Conservation (phyloP, 163 green algal species). For the Chloromonas sp. region DNA sequence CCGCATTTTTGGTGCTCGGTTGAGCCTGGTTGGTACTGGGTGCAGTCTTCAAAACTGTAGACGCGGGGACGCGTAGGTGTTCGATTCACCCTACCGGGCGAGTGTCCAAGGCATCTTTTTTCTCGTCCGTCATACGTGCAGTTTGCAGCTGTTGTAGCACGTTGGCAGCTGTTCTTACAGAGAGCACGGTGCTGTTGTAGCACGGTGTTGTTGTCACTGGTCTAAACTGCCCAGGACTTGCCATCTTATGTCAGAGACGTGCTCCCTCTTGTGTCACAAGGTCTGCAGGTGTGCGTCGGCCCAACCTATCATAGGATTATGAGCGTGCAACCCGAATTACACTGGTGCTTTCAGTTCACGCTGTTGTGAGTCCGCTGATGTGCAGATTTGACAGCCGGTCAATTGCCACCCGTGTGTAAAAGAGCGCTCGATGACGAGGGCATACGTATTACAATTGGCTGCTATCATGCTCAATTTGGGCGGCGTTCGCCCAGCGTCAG, state of each 20-base stretch:
- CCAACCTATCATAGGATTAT: too few species aligned
- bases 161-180: not conserved
- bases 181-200: not conserved
- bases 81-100: not conserved
- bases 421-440: not conserved
- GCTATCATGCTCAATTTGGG: not conserved
- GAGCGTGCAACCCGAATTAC: too few species aligned
- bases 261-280: not conserved
- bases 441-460: too few species aligned
- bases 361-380: too few species aligned
- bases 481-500: not conserved
- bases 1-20: not conserved
- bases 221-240: not conserved
- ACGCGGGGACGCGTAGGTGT: not conserved
- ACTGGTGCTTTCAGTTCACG: too few species aligned
- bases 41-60: not conserved
- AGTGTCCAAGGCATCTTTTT: not conserved
- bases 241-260: too few species aligned
- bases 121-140: not conserved
- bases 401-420: not conserved
- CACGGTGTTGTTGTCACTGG: not conserved
- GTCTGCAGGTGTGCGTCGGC: too few species aligned
- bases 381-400: not conserved
- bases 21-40: not conserved
- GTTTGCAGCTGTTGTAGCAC: not conserved